Conservation (phyloP, 257 asterid genomes). For the Scutellaria baicalensis region DNA sequence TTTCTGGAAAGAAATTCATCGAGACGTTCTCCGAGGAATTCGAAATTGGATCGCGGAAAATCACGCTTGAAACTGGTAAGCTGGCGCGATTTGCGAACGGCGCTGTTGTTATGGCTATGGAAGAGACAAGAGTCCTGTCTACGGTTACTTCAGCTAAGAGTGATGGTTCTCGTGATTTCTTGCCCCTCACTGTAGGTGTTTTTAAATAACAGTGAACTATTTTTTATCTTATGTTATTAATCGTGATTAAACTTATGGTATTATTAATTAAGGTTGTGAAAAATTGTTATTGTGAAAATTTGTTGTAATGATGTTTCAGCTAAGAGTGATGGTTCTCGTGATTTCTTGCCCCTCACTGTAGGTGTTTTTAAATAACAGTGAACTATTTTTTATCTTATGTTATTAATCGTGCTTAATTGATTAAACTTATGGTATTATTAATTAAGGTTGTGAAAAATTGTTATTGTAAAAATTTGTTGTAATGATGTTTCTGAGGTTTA, state of each 20-base stretch:
- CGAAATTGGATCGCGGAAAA: conserved; percentile 61
- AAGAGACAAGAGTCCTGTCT: conserved; percentile 85
- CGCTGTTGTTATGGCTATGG: conserved; percentile 76
- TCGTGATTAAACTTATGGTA: neutral
- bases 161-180: conserved; percentile 69
- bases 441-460: neutral
- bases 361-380: neutral
- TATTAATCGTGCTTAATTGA: neutral
- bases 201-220: neutral
- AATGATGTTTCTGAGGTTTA: neutral
- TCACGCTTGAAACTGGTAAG: conserved; percentile 76
- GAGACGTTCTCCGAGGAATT: conserved; percentile 80
- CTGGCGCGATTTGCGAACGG: conserved; percentile 91
- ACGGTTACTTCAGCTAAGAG: conserved; percentile 76
- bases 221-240: neutral
- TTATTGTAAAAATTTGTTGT: neutral
- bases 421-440: neutral
- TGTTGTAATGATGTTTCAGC: conserved; percentile 45
- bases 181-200: conserved; percentile 81
- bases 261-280: neutral
- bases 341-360: conserved; percentile 93
- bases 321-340: conserved; percentile 67
- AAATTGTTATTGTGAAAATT: neutral
- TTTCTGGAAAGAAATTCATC: conserved; percentile 50
- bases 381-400: neutral